Evolutionary conservation across 768 basidiomycete species (phyloP).

Genomic region (Russula sp.): DNA sequence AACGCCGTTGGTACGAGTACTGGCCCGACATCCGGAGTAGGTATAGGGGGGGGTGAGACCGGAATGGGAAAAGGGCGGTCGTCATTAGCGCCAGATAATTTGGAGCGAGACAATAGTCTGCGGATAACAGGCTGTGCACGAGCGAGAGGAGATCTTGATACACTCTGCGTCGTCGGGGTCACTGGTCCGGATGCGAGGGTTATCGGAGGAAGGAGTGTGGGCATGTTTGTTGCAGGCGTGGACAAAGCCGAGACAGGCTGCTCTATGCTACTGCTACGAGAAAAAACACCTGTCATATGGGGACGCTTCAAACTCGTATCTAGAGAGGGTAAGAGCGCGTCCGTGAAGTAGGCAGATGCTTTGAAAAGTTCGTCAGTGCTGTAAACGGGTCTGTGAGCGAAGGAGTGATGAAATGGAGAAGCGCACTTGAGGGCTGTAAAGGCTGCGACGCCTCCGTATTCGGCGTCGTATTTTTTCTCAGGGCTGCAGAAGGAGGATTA

Average conservation of each 20-base stretch:
- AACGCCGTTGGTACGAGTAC: constrained; percentile 46
- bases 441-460: constrained; percentile 58
- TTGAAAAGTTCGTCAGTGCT: constrained; percentile 77
- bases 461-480: constrained; percentile 51
- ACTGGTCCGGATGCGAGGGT: background rate
- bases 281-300: background rate
- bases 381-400: background rate
- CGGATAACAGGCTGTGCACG: constrained; percentile 17
- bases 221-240: background rate
- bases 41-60: background rate
- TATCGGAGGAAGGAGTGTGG: constrained; percentile 8
- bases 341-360: constrained; percentile 67
- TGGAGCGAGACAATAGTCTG: constrained; percentile 19
- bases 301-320: constrained; percentile 5
- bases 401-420: background rate
- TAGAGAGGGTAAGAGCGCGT: constrained; percentile 30
- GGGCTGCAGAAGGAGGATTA: constrained; percentile 33
- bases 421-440: constrained; percentile 63
- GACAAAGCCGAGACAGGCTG: constrained; percentile 8
- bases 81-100: constrained; percentile 8
- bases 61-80: constrained; percentile 1
- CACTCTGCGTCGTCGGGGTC: constrained; percentile 3
- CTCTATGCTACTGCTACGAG: constrained; percentile 1
- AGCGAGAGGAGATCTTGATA: constrained; percentile 13
- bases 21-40: constrained; percentile 28